phyloP scores from a whole-genome alignment of 108 stramenopile species.

The Pelagomonas calceolata region DNA sequence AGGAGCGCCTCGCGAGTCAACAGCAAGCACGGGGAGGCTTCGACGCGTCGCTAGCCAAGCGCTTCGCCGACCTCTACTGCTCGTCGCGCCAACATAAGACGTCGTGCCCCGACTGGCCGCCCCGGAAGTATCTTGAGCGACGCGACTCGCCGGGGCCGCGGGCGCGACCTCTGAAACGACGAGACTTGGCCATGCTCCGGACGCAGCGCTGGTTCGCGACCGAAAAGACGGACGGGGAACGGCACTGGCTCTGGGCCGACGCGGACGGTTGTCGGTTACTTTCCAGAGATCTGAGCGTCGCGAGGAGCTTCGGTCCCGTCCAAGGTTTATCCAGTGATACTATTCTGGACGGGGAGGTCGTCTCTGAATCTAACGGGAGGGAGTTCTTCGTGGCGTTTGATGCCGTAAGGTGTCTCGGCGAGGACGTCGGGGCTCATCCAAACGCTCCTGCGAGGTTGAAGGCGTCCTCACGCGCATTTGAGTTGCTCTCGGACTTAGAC shows the following conservation, averaged over 20 bases:
- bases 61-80: not conserved
- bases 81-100: not conserved
- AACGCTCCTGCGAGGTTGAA: slow-evolving; percentile 4
- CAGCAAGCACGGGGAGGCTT: too few relatives aligned
- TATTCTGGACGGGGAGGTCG: slow-evolving; percentile 13
- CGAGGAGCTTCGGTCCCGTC: not conserved
- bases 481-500: too few relatives aligned
- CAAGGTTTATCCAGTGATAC: not conserved
- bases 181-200: not conserved
- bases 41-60: too few relatives aligned
- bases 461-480: not conserved
- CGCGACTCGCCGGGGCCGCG: slow-evolving; percentile 17
- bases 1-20: too few relatives aligned
- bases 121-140: not conserved
- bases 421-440: slow-evolving; percentile 10
- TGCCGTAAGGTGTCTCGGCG: slow-evolving; percentile 3
- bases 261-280: slow-evolving; percentile 4
- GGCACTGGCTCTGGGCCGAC: slow-evolving; percentile 2
- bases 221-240: slow-evolving; percentile 18
- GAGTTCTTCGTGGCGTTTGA: slow-evolving; percentile 13
- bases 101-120: slow-evolving; percentile 11
- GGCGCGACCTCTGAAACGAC: slow-evolving; percentile 5
- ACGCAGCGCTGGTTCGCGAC: not conserved
- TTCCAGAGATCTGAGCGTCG: not conserved
- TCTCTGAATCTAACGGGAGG: not conserved